These are phyloP conservation scores for Rhodosporidiobolus odoratus DNA, from an alignment of 768 basidiomycete species.

Conservation along the genomic window DNA sequence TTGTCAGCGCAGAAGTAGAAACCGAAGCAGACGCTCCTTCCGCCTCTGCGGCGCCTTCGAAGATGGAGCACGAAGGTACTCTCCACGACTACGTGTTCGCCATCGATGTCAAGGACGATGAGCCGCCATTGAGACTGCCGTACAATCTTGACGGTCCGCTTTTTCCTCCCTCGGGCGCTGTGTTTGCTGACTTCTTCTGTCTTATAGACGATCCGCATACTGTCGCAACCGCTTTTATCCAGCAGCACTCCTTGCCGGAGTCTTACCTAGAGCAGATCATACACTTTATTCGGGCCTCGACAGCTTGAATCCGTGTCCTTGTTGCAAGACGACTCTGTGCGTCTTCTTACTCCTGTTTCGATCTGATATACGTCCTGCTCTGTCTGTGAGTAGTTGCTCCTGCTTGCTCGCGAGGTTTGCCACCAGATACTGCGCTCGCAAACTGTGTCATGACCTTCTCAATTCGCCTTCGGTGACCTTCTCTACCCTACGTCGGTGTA, in stretches of 20 bases:
- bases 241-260: constrained; percentile 70
- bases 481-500: not conserved
- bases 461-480: not conserved
- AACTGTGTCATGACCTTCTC: too few species aligned
- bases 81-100: constrained; percentile 98
- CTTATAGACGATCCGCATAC: constrained; percentile 69
- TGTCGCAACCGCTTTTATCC: constrained; percentile 80
- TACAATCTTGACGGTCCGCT: constrained; percentile 60
- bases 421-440: not conserved
- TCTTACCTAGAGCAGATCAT: constrained; percentile 83
- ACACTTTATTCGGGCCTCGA: constrained; percentile 58
- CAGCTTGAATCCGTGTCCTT: not conserved
- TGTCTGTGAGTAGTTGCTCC: not conserved
- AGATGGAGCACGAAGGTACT: constrained; percentile 77
- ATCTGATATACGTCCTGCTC: not conserved
- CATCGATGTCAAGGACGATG: constrained; percentile 89
- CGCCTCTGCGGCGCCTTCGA: constrained; percentile 54
- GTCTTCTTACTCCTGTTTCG: not conserved
- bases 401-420: not conserved
- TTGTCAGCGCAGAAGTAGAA: constrained; percentile 67
- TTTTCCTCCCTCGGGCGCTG: too few species aligned
- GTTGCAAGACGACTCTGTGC: too few species aligned
- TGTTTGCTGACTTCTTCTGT: not conserved
- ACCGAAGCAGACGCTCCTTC: not conserved
- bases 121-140: constrained; percentile 83